Evolutionary conservation across 176 grass and related monocot species (phyloP).

Genomic region (Otatea glauca): DNA sequence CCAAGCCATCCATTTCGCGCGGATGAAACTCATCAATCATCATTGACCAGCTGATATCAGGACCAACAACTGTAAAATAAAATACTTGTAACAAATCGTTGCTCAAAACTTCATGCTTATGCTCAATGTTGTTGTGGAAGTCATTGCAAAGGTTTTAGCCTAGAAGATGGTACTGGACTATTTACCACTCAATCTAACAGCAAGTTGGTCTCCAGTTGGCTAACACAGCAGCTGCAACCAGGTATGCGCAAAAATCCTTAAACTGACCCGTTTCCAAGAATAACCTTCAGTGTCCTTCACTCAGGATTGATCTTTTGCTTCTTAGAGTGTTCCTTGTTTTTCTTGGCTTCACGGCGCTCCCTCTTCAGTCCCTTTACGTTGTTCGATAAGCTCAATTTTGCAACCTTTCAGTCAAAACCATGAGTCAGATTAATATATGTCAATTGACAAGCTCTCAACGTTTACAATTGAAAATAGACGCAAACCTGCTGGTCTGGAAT

Average conservation of each 20-base stretch:
- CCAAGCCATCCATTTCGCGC: too few relatives aligned
- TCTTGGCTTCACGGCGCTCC: slow-evolving; percentile 78
- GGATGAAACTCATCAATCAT: too few relatives aligned
- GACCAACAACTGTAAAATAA: too few relatives aligned
- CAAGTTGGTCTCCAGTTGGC: not conserved
- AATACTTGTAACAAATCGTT: too few relatives aligned
- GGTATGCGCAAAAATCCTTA: not conserved
- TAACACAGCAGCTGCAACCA: not conserved
- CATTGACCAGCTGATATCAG: too few relatives aligned
- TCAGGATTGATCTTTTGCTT: slow-evolving; percentile 74
- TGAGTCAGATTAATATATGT: slow-evolving; percentile 27
- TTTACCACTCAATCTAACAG: too few relatives aligned
- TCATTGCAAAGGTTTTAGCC: too few relatives aligned
- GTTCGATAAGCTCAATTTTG: slow-evolving; percentile 39
- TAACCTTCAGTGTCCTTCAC: slow-evolving; percentile 1
- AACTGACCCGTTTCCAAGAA: not conserved
- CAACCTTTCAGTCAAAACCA: slow-evolving; percentile 38
- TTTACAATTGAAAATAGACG: slow-evolving; percentile 15
- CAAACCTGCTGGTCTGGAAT: slow-evolving; percentile 77
- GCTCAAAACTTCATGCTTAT: too few relatives aligned
- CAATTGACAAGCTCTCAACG: not conserved
- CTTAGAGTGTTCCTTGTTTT: slow-evolving; percentile 72
- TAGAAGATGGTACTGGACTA: too few relatives aligned
- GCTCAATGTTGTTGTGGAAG: too few relatives aligned
- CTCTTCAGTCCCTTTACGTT: slow-evolving; percentile 85